Base-by-base conservation (phyloP, 768 basidiomycete species). In the Calvatia gigantea region DNA sequence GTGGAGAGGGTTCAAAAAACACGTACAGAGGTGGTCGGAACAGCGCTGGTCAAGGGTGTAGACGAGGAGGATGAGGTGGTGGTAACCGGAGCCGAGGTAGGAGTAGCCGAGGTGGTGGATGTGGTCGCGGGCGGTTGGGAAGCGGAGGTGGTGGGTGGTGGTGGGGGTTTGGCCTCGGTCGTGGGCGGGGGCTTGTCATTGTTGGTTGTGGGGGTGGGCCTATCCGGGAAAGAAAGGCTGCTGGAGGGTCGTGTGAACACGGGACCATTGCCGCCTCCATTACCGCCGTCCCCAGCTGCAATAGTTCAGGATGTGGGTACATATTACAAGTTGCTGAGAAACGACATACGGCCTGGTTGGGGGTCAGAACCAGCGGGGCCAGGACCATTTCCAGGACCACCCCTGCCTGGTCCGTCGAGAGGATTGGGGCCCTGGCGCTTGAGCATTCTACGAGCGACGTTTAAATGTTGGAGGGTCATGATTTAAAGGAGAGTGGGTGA, bases 401-500 rank as follows among this genome's bases (percentile, higher is more conserved):
- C 43, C 29, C 2, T 7, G 29, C 23, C 28, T 5, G 32, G 43
- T 12, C 21, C 1, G 41, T 7, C 7, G 3, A 25, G 25, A 11
- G 12, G 9, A 42, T 19, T 19, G 11, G 12, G 12, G 38, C 17
- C 58, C 56, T 64, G 67, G 41, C 66, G 66, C 33, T 59, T 62
- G 52, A 69, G 49, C 44, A 64, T 59, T 33, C 66, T 67, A 54
- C 68, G 70, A 25, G 64, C 61, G 42, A 58, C 53, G 28, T 56
- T 59, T 59, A 66, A 68, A 42, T 69, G 63, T 56, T 70, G 65
- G 17, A 67, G 50, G 50, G 69, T 65, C 69, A 68, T 69, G 60
- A 64, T 54, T 29, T 32, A 50, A 66, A 68, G 33, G 64, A 66
- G 37, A 55, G 64, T 64, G 61, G 44, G 49, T 50, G 28, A 6